phyloP scores from a whole-genome alignment of 106 monocot genomes.

The Amphibolis antarctica region DNA sequence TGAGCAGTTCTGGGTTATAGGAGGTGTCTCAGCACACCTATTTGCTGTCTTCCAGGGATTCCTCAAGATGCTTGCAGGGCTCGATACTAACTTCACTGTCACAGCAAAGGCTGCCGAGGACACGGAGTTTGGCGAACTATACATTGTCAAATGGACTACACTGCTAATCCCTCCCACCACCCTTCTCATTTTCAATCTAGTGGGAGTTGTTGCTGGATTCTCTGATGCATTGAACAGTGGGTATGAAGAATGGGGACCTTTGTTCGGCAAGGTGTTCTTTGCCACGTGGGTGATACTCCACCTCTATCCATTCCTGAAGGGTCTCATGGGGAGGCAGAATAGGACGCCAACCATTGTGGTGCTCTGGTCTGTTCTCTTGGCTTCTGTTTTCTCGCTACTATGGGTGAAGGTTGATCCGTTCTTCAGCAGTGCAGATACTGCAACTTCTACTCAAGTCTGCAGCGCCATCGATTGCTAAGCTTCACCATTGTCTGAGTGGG shows the following conservation, averaged over 20 bases:
- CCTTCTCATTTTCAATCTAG: constrained; percentile 63
- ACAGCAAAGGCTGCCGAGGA: constrained; percentile 78
- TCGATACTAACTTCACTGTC: constrained; percentile 98
- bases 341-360: constrained; percentile 86
- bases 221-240: constrained; percentile 91
- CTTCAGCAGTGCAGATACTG: constrained; percentile 25
- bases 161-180: constrained; percentile 79
- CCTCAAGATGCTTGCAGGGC: constrained; percentile 71
- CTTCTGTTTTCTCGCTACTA: constrained; percentile 81
- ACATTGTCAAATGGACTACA: constrained; percentile 85
- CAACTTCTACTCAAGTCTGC: constrained; percentile 30
- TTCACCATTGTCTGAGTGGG: neutral
- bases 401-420: constrained; percentile 98
- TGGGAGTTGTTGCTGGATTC: constrained; percentile 83
- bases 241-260: constrained; percentile 84
- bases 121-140: constrained; percentile 62
- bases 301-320: constrained; percentile 96
- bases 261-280: constrained; percentile 92
- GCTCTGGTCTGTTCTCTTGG: constrained; percentile 84
- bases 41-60: constrained; percentile 96
- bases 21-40: constrained; percentile 92
- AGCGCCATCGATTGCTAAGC: constrained; percentile 59
- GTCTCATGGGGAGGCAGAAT: constrained; percentile 92
- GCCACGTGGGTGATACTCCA: constrained; percentile 90
- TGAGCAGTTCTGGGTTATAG: constrained; percentile 98